Percentiles rank a stretch among this genome's conserved stretches.
phyloP scores from a whole-genome alignment of 2,329 filamentous ascomycete species.

The Cytospora chrysosperma region DNA sequence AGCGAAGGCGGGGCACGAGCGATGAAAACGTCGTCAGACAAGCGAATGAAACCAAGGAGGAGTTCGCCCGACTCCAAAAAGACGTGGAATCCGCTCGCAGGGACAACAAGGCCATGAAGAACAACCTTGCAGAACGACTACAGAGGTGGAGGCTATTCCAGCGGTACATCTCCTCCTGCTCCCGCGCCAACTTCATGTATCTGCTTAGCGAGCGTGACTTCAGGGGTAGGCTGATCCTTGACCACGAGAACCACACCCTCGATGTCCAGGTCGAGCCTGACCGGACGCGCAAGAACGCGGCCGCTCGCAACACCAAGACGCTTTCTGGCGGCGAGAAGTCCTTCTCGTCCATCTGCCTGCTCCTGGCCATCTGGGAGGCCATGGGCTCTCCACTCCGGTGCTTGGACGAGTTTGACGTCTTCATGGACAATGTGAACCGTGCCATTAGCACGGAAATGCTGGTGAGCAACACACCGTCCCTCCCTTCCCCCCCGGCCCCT shows the following conservation, averaged over 20 bases:
- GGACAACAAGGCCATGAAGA: conserved; percentile 46
- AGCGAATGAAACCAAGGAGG: conserved; percentile 39
- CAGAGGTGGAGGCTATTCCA: conserved; percentile 80
- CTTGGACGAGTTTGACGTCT: conserved; percentile 97
- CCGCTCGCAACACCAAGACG: conserved; percentile 83
- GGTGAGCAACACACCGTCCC: conserved; percentile 48
- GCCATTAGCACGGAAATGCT: conserved; percentile 93
- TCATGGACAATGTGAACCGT: conserved; percentile 97
- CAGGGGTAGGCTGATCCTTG: conserved; percentile 74
- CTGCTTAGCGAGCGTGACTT: conserved; percentile 88
- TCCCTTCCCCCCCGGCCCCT: neutral
- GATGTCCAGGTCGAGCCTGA: conserved; percentile 75
- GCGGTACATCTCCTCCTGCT: conserved; percentile 78
- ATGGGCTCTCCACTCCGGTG: conserved; percentile 96
- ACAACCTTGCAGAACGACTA: conserved; percentile 67
- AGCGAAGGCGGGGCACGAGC: conserved; percentile 58
- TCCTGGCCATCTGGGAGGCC: conserved; percentile 93
- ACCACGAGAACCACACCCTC: conserved; percentile 72
- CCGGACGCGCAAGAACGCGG: conserved; percentile 65
- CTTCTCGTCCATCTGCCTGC: conserved; percentile 91
- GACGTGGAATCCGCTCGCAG: conserved; percentile 45
- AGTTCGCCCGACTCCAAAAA: conserved; percentile 42
- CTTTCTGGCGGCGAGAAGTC: conserved; percentile 96
- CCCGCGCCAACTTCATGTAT: conserved; percentile 83
- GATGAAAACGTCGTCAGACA: conserved; percentile 63